Evolutionary conservation across 2,329 filamentous ascomycete genomes (phyloP).

Genomic region (Penicillium sp.): DNA sequence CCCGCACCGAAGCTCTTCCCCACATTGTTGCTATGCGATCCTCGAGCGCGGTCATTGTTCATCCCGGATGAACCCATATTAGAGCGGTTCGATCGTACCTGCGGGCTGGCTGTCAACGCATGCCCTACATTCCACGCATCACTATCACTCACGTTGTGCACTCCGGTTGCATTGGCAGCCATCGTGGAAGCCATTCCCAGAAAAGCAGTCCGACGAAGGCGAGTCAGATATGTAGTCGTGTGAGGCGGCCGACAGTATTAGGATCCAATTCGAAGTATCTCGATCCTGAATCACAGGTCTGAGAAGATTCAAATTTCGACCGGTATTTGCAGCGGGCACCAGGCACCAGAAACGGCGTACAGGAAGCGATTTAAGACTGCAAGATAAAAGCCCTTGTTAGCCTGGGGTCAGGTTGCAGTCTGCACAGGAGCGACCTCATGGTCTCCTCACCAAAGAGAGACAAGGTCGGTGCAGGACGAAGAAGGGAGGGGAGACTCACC

Average conservation of each 20-base stretch:
- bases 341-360: slow-evolving; percentile 36
- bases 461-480: slow-evolving; percentile 11
- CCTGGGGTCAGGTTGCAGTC: background rate
- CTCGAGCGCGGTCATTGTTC: slow-evolving; percentile 40
- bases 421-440: background rate
- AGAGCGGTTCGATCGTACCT: slow-evolving; percentile 42
- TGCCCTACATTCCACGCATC: background rate
- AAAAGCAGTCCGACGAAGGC: slow-evolving; percentile 22
- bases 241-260: slow-evolving; percentile 24
- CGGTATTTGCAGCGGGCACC: slow-evolving; percentile 39
- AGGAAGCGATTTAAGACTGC: slow-evolving; percentile 33
- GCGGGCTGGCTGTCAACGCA: slow-evolving; percentile 16
- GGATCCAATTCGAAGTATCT: slow-evolving; percentile 16
- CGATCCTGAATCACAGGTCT: slow-evolving; percentile 28
- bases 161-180: slow-evolving; percentile 39
- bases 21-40: slow-evolving; percentile 45
- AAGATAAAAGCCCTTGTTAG: slow-evolving; percentile 24
- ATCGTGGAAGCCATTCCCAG: slow-evolving; percentile 44
- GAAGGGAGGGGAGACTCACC: slow-evolving; percentile 23
- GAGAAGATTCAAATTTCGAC: slow-evolving; percentile 23
- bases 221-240: slow-evolving; percentile 34
- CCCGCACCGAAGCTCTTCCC: slow-evolving; percentile 50
- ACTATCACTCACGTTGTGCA: slow-evolving; percentile 43
- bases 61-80: slow-evolving; percentile 46
- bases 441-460: slow-evolving; percentile 13